A percentile compares a stretch with the other conserved stretches of the same genome.
Evolutionary conservation across 495 filamentous ascomycete species (phyloP).

Genomic region (Penicillium nucicola): DNA sequence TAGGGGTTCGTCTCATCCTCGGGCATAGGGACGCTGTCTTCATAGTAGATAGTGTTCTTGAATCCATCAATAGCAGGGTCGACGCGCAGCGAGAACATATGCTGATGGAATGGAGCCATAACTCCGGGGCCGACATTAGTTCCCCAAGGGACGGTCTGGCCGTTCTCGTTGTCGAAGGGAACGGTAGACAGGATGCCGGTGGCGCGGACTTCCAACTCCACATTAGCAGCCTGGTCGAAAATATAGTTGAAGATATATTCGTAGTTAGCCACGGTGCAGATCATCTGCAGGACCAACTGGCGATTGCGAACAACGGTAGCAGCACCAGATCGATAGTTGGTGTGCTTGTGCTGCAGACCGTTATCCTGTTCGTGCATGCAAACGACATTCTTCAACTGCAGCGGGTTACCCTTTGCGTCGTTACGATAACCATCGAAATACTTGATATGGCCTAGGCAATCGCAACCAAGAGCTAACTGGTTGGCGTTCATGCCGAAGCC

Average conservation of each 20-base stretch:
- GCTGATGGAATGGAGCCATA: slow-evolving; percentile 76
- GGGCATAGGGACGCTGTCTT: slow-evolving; percentile 71
- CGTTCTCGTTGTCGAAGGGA: slow-evolving; percentile 60
- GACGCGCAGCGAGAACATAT: slow-evolving; percentile 85
- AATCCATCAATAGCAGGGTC: slow-evolving; percentile 80
- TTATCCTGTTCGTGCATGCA: slow-evolving; percentile 69
- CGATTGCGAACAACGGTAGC: slow-evolving; percentile 59
- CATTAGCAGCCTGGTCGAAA: slow-evolving; percentile 80
- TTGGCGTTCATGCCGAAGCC: slow-evolving; percentile 66
- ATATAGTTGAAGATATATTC: slow-evolving; percentile 83
- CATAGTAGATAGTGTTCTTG: slow-evolving; percentile 65
- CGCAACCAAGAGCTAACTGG: slow-evolving; percentile 63
- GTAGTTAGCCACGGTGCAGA: slow-evolving; percentile 78
- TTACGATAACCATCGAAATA: slow-evolving; percentile 59
- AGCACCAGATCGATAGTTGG: slow-evolving; percentile 60
- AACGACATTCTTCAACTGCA: slow-evolving; percentile 55
- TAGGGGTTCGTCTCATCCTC: slow-evolving; percentile 74
- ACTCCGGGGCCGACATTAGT: slow-evolving; percentile 86
- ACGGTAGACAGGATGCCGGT: slow-evolving; percentile 85
- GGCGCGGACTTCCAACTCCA: slow-evolving; percentile 77
- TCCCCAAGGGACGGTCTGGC: slow-evolving; percentile 67
- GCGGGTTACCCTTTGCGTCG: slow-evolving; percentile 52
- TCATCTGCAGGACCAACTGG: slow-evolving; percentile 67
- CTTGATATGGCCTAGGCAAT: slow-evolving; percentile 65
- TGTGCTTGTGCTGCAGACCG: slow-evolving; percentile 65